A percentile compares a stretch with the other conserved stretches of the same genome.
phyloP scores from a whole-genome alignment of 2,329 filamentous ascomycete genomes.

The Lecanicillium sp. region DNA sequence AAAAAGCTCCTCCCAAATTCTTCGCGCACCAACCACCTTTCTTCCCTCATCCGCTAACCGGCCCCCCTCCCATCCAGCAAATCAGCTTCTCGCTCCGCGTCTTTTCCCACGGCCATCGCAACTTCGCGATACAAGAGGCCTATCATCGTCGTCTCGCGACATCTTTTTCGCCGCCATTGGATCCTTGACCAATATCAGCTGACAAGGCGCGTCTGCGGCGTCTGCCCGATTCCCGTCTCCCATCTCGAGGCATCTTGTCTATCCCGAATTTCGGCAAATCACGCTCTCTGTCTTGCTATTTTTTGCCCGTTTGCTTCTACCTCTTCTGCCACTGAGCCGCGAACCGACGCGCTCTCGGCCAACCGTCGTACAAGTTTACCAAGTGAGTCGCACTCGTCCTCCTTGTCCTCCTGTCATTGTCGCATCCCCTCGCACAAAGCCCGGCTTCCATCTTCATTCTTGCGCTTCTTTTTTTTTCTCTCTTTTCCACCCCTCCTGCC shows the following conservation, averaged over 20 bases:
- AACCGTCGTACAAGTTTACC: slow-evolving; percentile 11
- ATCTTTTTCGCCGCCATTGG: slow-evolving; percentile 42
- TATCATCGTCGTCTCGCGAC: slow-evolving; percentile 42
- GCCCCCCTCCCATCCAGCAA: slow-evolving; percentile 14
- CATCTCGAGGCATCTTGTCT: neutral
- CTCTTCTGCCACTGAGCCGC: neutral
- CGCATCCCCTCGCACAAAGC: neutral
- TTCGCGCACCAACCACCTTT: slow-evolving; percentile 15
- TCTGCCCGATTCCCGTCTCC: slow-evolving; percentile 23
- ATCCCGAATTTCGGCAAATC: slow-evolving; percentile 11
- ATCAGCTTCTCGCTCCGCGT: slow-evolving; percentile 15
- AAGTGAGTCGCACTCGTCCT: slow-evolving; percentile 2
- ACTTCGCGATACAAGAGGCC: slow-evolving; percentile 39
- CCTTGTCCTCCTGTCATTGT: neutral
- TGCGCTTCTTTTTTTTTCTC: neutral
- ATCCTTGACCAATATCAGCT: slow-evolving; percentile 40
- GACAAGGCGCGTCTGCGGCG: slow-evolving; percentile 36
- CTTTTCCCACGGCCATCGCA: slow-evolving; percentile 21
- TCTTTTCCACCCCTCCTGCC: neutral
- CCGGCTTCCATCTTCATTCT: neutral
- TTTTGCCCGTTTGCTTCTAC: neutral
- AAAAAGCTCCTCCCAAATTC: slow-evolving; percentile 4
- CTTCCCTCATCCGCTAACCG: slow-evolving; percentile 14
- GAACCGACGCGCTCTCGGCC: slow-evolving; percentile 11
- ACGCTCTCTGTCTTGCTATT: slow-evolving; percentile 1